Conservation (phyloP, 768 basidiomycete genomes). For the Xanthoconium stramineum region DNA sequence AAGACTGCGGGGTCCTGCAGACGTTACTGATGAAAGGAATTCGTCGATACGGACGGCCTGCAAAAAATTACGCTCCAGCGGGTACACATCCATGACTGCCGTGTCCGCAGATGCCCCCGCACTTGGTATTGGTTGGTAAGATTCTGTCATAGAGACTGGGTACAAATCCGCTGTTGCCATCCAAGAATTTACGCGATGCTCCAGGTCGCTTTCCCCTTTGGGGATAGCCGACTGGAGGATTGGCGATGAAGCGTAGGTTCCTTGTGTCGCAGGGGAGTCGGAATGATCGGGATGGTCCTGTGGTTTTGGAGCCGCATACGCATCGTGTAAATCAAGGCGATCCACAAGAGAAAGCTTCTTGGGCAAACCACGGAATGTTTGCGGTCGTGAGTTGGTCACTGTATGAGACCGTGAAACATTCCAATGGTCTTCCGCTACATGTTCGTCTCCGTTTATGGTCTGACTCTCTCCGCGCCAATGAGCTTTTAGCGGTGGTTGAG, state of each 20-base stretch:
- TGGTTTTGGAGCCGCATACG: constrained; percentile 34
- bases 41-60: constrained; percentile 47
- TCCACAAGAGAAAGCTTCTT: constrained; percentile 69
- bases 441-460: constrained; percentile 41
- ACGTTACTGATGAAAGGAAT: constrained; percentile 64
- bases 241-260: constrained; percentile 49
- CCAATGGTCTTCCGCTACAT: constrained; percentile 35
- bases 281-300: not conserved
- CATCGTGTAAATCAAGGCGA: constrained; percentile 47
- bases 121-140: constrained; percentile 19
- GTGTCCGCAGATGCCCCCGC: constrained; percentile 7
- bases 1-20: constrained; percentile 51
- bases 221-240: constrained; percentile 63
- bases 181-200: constrained; percentile 64
- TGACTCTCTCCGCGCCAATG: constrained; percentile 53
- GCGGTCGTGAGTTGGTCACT: constrained; percentile 20
- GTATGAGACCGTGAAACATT: constrained; percentile 26
- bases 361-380: constrained; percentile 50
- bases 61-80: constrained; percentile 6
- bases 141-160: constrained; percentile 45
- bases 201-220: constrained; percentile 44
- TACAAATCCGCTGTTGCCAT: constrained; percentile 51
- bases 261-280: constrained; percentile 15
- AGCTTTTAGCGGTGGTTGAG: constrained; percentile 38
- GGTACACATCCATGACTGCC: constrained; percentile 25